Conservation (phyloP, 805 yeast species). For the Lachancea dasiensis region DNA sequence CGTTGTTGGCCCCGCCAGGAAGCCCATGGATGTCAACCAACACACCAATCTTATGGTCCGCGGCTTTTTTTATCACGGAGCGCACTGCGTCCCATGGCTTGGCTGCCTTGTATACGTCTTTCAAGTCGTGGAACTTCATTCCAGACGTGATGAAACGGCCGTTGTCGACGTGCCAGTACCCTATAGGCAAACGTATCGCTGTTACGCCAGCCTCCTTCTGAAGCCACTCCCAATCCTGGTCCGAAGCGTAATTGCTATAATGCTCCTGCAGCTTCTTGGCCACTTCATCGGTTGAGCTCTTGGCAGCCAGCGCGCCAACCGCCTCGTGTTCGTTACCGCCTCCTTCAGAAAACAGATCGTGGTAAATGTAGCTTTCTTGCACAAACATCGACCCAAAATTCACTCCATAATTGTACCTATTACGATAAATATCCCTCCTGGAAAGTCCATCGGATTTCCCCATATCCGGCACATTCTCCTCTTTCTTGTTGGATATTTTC, state of each 20-base stretch:
- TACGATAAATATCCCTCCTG: constrained; percentile 46
- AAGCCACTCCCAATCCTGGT: constrained; percentile 79
- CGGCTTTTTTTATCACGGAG: constrained; percentile 55
- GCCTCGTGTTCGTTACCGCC: constrained; percentile 72
- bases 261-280: constrained; percentile 50
- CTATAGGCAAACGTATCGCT: constrained; percentile 79
- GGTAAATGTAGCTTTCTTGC: constrained; percentile 73
- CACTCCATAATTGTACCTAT: constrained; percentile 70
- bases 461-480: constrained; percentile 20
- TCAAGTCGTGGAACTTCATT: constrained; percentile 55
- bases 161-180: constrained; percentile 81
- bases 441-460: constrained; percentile 32
- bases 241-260: constrained; percentile 57
- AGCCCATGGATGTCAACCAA: constrained; percentile 82
- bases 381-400: constrained; percentile 81
- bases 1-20: constrained; percentile 89
- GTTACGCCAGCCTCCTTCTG: constrained; percentile 56
- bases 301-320: constrained; percentile 42
- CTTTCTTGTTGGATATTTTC: constrained; percentile 19
- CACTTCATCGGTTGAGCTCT: constrained; percentile 50
- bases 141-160: constrained; percentile 46
- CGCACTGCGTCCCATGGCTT: constrained; percentile 56
- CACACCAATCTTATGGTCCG: constrained; percentile 56
- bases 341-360: constrained; percentile 50
- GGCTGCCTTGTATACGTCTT: constrained; percentile 59